phyloP scores from a whole-genome alignment of 1,284 basidiomycete species.

The Ganoderma multipileum region DNA sequence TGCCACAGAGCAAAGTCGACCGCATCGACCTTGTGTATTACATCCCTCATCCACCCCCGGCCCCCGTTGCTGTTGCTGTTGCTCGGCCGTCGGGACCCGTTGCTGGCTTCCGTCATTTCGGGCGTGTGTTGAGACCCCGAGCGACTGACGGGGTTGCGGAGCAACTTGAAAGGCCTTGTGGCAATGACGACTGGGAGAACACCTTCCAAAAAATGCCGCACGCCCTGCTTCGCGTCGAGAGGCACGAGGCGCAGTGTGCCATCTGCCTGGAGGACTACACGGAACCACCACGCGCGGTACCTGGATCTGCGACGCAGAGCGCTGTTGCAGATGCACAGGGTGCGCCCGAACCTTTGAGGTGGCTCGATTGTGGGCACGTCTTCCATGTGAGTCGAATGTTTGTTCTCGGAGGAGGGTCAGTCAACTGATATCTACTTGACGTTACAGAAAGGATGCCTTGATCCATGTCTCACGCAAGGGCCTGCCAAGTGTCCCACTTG shows the following conservation, averaged over 20 bases:
- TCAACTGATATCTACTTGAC: background rate
- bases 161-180: constrained; percentile 24
- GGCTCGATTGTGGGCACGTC: constrained; percentile 75
- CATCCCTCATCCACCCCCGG: constrained; percentile 66
- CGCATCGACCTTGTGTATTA: constrained; percentile 79
- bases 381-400: constrained; percentile 66
- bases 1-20: constrained; percentile 71
- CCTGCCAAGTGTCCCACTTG: background rate
- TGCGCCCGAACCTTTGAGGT: constrained; percentile 70
- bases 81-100: constrained; percentile 51
- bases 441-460: background rate
- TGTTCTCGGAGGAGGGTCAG: background rate
- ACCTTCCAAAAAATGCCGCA: constrained; percentile 52
- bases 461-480: background rate
- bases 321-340: constrained; percentile 49
- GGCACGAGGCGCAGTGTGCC: constrained; percentile 76
- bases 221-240: constrained; percentile 68
- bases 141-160: background rate
- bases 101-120: constrained; percentile 12
- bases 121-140: background rate
- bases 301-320: constrained; percentile 48
- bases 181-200: constrained; percentile 47
- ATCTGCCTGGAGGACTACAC: constrained; percentile 82
- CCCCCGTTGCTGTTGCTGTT: constrained; percentile 50
- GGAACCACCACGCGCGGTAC: constrained; percentile 51